Evolutionary conservation across 1,284 basidiomycete species (phyloP), one percentile per base, ranked within the genome.

Genomic region (Singerocomus inundabilis): DNA sequence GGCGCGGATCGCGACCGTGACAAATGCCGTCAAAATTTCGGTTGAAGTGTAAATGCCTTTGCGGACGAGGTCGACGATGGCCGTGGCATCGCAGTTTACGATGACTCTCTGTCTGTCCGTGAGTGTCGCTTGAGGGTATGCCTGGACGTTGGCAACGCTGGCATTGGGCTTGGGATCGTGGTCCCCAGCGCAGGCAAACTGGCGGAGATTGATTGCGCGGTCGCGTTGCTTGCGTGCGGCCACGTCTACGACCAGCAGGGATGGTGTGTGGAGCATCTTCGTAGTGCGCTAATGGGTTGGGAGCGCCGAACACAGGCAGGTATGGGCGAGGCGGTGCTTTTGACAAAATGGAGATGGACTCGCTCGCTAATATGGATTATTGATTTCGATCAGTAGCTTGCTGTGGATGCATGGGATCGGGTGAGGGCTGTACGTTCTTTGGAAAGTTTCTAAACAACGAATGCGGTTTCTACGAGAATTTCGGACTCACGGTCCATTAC

Each of bases 81-180:
- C 26, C 12, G 67, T 68, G 25, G 67, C 64, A 55, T 67, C 64
- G 44, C 51, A 57, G 34, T 61, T 61, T 10, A 70, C 55, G 46
- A 67, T 70, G 33, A 2, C 15, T 36, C 44, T 68, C 39, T 67
- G 61, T 28, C 33, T 50, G 21, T 61, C 55, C 18, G 59, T 63
- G 44, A 67, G 63, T 40, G 28, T 39, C 6, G 40, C 52, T 31
- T 69, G 63, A 5, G 62, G 67, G 44, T 57, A 68, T 24, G 53
- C 39, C 24, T 64, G 66, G 26, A 70, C 53, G 38, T 65, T 51
- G 40, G 46, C 16, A 6, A 44, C 44, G 21, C 52, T 38, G 29
- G 18, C 33, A 32, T 32, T 30, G 34, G 49, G 54, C n/a, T 28
- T 16, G n/a, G 32, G 10, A 32, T 52, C 34, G 18, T 41, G 28